These are phyloP conservation scores for Conoideocrella luteorostrata DNA, from an alignment of 2,329 filamentous ascomycete genomes.

Conservation along the genomic window DNA sequence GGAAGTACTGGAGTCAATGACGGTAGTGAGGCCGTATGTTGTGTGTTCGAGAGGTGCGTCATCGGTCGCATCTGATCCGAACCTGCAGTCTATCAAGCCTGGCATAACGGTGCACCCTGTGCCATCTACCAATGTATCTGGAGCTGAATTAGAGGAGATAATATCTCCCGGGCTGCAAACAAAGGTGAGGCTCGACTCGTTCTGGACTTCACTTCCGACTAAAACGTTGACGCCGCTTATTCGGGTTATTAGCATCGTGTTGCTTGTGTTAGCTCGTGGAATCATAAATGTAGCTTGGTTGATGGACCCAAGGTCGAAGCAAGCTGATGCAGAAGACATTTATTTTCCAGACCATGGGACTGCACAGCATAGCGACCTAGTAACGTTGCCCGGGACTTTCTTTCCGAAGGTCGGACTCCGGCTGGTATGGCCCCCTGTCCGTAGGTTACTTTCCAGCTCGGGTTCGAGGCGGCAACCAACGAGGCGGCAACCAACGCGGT, in stretches of 20 bases:
- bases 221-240: slow-evolving; percentile 5
- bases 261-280: no score
- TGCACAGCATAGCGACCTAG: no score
- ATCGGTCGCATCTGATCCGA: slow-evolving; percentile 5
- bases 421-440: no score
- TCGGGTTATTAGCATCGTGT: slow-evolving; percentile 1
- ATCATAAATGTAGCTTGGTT: no score
- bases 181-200: neutral
- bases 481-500: no score
- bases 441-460: no score
- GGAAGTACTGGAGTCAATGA: slow-evolving; percentile 11
- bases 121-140: slow-evolving; percentile 28
- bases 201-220: neutral
- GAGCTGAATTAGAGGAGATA: neutral
- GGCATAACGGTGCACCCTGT: slow-evolving; percentile 11
- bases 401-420: no score
- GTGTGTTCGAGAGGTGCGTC: slow-evolving; percentile 3
- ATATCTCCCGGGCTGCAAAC: slow-evolving; percentile 10
- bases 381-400: no score
- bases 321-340: no score
- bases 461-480: no score
- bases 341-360: no score
- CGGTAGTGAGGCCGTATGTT: slow-evolving; percentile 10
- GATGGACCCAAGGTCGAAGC: no score
- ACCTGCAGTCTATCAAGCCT: slow-evolving; percentile 12